Evolutionary conservation across 2,329 filamentous ascomycete species (phyloP), one percentile per base, ranked within the genome.

Genomic region (Fusarium sp.): DNA sequence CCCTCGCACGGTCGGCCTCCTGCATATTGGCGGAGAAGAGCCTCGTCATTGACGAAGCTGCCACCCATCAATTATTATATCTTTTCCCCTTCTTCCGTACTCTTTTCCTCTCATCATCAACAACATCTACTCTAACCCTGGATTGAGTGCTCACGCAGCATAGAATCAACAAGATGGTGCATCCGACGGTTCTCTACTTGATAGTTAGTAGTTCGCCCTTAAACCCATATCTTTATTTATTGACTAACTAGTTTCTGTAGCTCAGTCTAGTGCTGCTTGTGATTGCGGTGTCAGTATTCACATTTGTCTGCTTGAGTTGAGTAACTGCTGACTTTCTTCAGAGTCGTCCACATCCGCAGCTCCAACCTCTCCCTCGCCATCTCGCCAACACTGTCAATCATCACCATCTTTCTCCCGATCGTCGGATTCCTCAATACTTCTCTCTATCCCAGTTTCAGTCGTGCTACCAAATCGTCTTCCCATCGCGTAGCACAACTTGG

Each of bases 401-500:
- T 80, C 15, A 74, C 78, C 19, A 75, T 79, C 47, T 61, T 83
- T 44, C 78, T 83, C 4, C 82, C 82, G 39, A 66, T 83, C n/a
- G 19, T 77, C 56, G 76, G 78, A 33, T 76, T 77, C 33, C 49
- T 78, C 49, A 81, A 82, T 40, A 75, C 79, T 40, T 68, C 77
- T 55, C 72, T 76, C 53, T 75, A 80, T 23, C 78, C 78, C 5
- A 74, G 66, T 45, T 71, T 81, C 15, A 63, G 77, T 15, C 75
- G 71, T 41, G 53, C 64, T 44, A 67, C 75, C 14, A 58, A 62
- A 50, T 49, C 66, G 37, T 71, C 73, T 32, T 49, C 68, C n/a
- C 63, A 30, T 17, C 55, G 65, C 37, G 51, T 73, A 48, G 55
- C 52, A 7, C 68, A 65, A n/a, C 70, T 79, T 33, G 56, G 75